phyloP scores from a whole-genome alignment of 2,329 filamentous ascomycete species.

The Sporothrix pallida region DNA sequence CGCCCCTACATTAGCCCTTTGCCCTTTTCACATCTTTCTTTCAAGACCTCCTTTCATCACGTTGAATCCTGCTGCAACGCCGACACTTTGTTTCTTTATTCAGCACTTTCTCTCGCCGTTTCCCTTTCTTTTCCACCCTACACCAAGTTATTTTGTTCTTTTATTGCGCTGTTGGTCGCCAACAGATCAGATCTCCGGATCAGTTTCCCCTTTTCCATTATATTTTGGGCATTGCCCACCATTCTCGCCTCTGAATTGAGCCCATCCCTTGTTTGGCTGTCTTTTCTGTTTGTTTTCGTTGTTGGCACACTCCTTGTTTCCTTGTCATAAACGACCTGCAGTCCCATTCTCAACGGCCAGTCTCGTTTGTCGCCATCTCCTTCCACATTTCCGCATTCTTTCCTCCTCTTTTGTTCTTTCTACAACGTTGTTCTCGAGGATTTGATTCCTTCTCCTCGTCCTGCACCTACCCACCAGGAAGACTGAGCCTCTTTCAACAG shows the following conservation, averaged over 20 bases:
- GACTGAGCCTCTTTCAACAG: neutral
- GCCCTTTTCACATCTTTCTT: neutral
- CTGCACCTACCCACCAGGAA: neutral
- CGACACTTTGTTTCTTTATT: neutral
- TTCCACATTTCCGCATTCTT: neutral
- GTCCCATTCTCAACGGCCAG: neutral
- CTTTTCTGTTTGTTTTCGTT: conserved; percentile 12
- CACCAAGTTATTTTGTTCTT: neutral
- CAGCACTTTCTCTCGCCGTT: neutral
- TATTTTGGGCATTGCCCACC: neutral
- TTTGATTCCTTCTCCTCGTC: neutral
- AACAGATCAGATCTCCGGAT: neutral
- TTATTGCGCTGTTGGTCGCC: neutral
- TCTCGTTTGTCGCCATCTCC: neutral
- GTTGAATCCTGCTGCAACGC: neutral
- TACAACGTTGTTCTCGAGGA: neutral
- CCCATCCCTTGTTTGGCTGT: conserved; percentile 4
- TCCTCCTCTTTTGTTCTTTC: neutral
- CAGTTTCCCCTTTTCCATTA: neutral
- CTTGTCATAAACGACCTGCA: neutral
- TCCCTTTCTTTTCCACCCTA: neutral
- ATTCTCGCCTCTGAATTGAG: neutral
- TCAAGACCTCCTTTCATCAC: conserved; percentile 22
- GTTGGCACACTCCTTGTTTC: neutral
- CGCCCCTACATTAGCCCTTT: conserved; percentile 1